phyloP scores from a whole-genome alignment of 192 early-diverging fungal species.

The Linnemannia schmuckeri region DNA sequence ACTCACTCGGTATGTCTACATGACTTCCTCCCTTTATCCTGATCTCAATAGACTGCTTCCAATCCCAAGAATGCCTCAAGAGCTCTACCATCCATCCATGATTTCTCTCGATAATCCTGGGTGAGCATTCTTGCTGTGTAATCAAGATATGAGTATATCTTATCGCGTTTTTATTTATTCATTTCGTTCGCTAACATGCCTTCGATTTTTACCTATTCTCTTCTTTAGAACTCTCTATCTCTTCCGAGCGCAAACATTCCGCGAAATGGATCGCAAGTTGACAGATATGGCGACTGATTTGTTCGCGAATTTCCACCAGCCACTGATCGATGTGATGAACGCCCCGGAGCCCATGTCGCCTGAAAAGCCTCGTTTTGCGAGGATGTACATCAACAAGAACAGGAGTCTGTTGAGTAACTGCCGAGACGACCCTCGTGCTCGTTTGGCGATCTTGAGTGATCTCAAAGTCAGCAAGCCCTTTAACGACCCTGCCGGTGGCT shows the following conservation, averaged over 20 bases:
- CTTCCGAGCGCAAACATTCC: constrained; percentile 21
- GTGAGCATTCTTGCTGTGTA: neutral
- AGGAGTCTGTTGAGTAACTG: constrained; percentile 16
- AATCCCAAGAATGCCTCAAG: constrained; percentile 17
- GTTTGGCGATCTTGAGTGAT: constrained; percentile 30
- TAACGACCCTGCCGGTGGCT: neutral
- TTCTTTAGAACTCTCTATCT: constrained; percentile 35
- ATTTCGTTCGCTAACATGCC: neutral
- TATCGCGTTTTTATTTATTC: too few species aligned
- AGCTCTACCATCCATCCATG: constrained; percentile 19
- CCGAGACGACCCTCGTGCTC: constrained; percentile 26
- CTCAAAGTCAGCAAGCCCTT: constrained; percentile 8
- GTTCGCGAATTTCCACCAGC: constrained; percentile 30
- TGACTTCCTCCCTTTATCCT: neutral
- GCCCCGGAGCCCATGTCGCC: neutral
- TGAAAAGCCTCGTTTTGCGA: constrained; percentile 27
- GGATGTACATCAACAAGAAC: constrained; percentile 48
- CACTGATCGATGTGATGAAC: constrained; percentile 16
- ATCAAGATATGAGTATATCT: neutral
- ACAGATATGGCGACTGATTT: constrained; percentile 40
- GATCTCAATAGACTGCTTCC: constrained; percentile 17
- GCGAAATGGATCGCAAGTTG: constrained; percentile 46
- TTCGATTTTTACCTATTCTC: neutral
- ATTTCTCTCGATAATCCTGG: constrained; percentile 24
- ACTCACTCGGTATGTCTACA: neutral